Conservation (phyloP, 2,329 filamentous ascomycete species). For the Microdochium bolleyi region DNA sequence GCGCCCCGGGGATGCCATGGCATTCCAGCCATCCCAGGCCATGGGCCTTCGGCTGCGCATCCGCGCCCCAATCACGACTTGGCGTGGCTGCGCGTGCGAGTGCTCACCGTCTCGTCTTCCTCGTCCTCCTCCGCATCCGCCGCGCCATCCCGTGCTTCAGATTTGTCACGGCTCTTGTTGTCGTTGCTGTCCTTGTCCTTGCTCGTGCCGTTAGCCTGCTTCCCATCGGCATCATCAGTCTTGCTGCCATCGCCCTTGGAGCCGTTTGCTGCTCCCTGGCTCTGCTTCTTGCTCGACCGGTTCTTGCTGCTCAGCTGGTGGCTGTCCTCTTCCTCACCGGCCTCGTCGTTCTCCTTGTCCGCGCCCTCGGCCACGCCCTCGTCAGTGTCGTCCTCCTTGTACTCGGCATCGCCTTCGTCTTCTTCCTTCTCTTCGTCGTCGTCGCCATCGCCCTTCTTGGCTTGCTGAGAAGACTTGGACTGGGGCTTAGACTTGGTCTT, state of each 20-base stretch:
- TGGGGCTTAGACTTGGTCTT: background rate
- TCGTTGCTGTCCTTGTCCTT: background rate
- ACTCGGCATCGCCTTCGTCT: background rate
- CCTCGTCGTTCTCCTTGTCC: background rate
- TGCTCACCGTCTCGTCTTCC: slow-evolving; percentile 7
- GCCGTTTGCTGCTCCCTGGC: background rate
- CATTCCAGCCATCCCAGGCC: too few relatives aligned
- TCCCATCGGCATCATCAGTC: background rate
- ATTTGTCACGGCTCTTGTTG: background rate
- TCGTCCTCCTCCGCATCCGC: slow-evolving; percentile 6
- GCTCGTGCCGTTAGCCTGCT: background rate
- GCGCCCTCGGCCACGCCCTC: background rate
- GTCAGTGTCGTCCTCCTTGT: slow-evolving; percentile 1
- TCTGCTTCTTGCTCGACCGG: background rate
- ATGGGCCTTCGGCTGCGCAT: background rate
- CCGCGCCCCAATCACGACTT: background rate
- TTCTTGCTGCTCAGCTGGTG: slow-evolving; percentile 1
- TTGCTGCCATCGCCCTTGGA: background rate
- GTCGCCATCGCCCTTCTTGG: background rate
- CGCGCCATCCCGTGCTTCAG: slow-evolving; percentile 5
- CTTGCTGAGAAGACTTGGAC: background rate
- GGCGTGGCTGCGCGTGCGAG: slow-evolving; percentile 12
- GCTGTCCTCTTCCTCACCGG: background rate
- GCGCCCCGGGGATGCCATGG: too few relatives aligned
- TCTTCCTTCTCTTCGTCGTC: background rate